These are phyloP conservation scores for Scutellaria baicalensis DNA, from an alignment of 257 asterid species.

Conservation along the genomic window DNA sequence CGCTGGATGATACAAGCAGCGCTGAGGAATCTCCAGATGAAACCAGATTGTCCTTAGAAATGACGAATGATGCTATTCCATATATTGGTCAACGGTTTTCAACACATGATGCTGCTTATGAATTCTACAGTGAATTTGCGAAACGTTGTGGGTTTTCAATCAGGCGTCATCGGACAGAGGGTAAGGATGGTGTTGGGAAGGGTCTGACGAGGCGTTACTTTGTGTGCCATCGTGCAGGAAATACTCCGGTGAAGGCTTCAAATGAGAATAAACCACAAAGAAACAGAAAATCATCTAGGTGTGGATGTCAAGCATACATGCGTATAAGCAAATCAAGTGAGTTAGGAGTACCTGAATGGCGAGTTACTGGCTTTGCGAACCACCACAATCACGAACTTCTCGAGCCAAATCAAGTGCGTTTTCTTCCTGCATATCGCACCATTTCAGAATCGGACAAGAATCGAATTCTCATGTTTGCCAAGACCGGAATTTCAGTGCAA, in stretches of 20 bases:
- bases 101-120: slow-evolving; percentile 89
- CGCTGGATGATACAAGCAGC: slow-evolving; percentile 82
- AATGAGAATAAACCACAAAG: slow-evolving; percentile 75
- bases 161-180: slow-evolving; percentile 94
- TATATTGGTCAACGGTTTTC: slow-evolving; percentile 76
- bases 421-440: slow-evolving; percentile 95
- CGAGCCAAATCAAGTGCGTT: slow-evolving; percentile 94
- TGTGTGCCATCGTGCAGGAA: slow-evolving; percentile 98
- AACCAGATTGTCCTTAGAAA: slow-evolving; percentile 56
- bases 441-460: slow-evolving; percentile 88
- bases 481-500: slow-evolving; percentile 95
- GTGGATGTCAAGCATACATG: slow-evolving; percentile 98
- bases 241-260: slow-evolving; percentile 69
- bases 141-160: slow-evolving; percentile 86
- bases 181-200: slow-evolving; percentile 97
- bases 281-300: slow-evolving; percentile 87
- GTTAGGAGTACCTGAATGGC: slow-evolving; percentile 81
- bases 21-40: slow-evolving; percentile 83
- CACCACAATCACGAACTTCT: slow-evolving; percentile 95
- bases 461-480: slow-evolving; percentile 88
- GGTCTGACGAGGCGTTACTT: slow-evolving; percentile 95
- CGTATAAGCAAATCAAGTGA: slow-evolving; percentile 85
- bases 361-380: slow-evolving; percentile 82
- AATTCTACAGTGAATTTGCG: slow-evolving; percentile 82
- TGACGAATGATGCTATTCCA: slow-evolving; percentile 55